Conservation (phyloP, 169 alveolate species). For the Plasmodium gaboni region DNA sequence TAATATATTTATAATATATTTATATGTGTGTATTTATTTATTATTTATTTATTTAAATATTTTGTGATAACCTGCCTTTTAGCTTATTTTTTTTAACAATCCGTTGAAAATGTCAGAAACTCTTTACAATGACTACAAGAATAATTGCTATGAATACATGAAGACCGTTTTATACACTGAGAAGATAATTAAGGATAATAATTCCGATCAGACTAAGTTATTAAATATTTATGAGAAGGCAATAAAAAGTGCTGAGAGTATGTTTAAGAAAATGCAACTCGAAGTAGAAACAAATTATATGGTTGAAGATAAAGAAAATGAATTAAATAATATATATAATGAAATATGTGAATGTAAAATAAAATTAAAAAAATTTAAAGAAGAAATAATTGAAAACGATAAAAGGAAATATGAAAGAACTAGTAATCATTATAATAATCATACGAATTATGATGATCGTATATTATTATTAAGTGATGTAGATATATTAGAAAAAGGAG, state of each 20-base stretch:
- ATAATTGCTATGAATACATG: constrained; percentile 56
- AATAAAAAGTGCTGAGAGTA: constrained; percentile 56
- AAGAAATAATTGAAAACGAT: constrained; percentile 18
- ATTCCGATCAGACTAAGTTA: constrained; percentile 45
- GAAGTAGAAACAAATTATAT: constrained; percentile 55
- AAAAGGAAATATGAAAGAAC: constrained; percentile 14
- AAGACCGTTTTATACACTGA: constrained; percentile 56
- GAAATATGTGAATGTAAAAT: constrained; percentile 48
- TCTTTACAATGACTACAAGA: constrained; percentile 63
- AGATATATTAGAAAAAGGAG: constrained; percentile 58
- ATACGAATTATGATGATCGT: constrained; percentile 40
- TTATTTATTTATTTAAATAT: too few relatives aligned
- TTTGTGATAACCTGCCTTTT: too few relatives aligned
- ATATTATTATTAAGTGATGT: constrained; percentile 51
- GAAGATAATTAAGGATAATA: constrained; percentile 55
- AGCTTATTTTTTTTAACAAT: too few relatives aligned
- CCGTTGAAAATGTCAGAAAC: constrained; percentile 37
- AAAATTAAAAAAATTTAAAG: constrained; percentile 40
- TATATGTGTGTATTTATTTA: too few relatives aligned
- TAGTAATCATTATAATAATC: background rate
- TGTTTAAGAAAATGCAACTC: constrained; percentile 59
- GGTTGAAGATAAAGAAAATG: constrained; percentile 12
- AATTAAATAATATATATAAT: constrained; percentile 27
- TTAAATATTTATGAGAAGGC: constrained; percentile 66
- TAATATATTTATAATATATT: background rate